Conservation (phyloP, 169 alveolate genomes). For the Plasmodium blacklocki region DNA sequence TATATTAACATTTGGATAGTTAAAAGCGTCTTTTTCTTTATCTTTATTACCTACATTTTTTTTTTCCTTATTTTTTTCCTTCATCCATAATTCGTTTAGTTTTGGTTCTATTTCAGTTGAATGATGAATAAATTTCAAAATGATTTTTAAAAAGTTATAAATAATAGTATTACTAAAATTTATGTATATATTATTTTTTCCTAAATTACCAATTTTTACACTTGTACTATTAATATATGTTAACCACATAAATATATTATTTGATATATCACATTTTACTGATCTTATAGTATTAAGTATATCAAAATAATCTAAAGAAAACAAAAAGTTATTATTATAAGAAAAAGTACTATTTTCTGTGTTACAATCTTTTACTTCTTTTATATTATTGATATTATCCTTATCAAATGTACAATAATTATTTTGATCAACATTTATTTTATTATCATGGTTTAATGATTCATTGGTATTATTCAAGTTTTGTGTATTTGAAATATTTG, state of each 20-base stretch:
- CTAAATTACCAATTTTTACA: slow-evolving; percentile 57
- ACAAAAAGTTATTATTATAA: slow-evolving; percentile 45
- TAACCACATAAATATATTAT: slow-evolving; percentile 68
- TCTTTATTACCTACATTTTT: slow-evolving; percentile 36
- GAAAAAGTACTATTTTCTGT: slow-evolving; percentile 11
- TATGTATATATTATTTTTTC: slow-evolving; percentile 71
- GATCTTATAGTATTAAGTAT: slow-evolving; percentile 61
- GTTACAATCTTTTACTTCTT: slow-evolving; percentile 3
- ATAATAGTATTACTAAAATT: slow-evolving; percentile 66
- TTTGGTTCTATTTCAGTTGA: slow-evolving; percentile 56
- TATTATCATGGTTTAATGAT: not conserved
- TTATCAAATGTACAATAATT: not conserved
- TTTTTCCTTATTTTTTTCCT: slow-evolving; percentile 57
- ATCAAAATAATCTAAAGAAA: slow-evolving; percentile 57
- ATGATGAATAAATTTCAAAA: slow-evolving; percentile 57
- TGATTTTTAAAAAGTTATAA: slow-evolving; percentile 42
- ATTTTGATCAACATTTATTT: not conserved
- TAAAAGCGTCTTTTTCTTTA: slow-evolving; percentile 54
- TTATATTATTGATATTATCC: slow-evolving; percentile 5
- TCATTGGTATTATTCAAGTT: not conserved
- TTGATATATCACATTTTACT: slow-evolving; percentile 67
- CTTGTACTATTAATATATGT: slow-evolving; percentile 73
- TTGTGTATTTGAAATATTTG: not conserved
- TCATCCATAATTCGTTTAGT: slow-evolving; percentile 39
- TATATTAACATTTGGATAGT: slow-evolving; percentile 46